These are phyloP conservation scores for Leucogyrophana mollusca DNA, from an alignment of 768 basidiomycete species.

Conservation along the genomic window DNA sequence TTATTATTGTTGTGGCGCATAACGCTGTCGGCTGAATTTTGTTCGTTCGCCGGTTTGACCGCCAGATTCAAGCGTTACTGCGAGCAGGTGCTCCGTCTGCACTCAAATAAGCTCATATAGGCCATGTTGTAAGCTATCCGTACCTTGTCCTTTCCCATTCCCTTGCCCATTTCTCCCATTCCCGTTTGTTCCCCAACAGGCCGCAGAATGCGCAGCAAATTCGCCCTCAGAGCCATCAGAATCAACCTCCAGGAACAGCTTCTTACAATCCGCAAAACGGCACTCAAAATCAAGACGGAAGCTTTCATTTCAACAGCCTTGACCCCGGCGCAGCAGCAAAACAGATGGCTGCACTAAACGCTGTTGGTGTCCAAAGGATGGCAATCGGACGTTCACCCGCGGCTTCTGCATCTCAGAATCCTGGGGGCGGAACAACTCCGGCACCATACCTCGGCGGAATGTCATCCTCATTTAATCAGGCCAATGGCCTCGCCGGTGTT, in stretches of 20 bases:
- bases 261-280: constrained; percentile 17
- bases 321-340: constrained; percentile 71
- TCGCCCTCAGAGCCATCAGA: constrained; percentile 16
- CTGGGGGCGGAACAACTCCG: constrained; percentile 60
- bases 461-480: constrained; percentile 29
- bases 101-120: constrained; percentile 15
- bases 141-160: neutral
- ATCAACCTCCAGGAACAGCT: constrained; percentile 11
- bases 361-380: constrained; percentile 46
- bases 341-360: constrained; percentile 78
- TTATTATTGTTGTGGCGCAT: neutral
- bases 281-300: constrained; percentile 29
- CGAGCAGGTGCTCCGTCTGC: constrained; percentile 1
- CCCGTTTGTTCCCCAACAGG: constrained; percentile 9
- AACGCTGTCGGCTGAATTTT: too few relatives aligned
- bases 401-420: constrained; percentile 32
- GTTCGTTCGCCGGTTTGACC: constrained; percentile 2
- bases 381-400: constrained; percentile 47
- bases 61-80: constrained; percentile 1
- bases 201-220: constrained; percentile 43
- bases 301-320: constrained; percentile 48
- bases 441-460: constrained; percentile 67
- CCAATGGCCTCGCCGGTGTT: constrained; percentile 34
- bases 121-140: constrained; percentile 32
- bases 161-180: constrained; percentile 3